Evolutionary conservation across 2,329 filamentous ascomycete genomes (phyloP), one percentile per base, ranked within the genome.

Genomic region (Neonectria magnoliae): DNA sequence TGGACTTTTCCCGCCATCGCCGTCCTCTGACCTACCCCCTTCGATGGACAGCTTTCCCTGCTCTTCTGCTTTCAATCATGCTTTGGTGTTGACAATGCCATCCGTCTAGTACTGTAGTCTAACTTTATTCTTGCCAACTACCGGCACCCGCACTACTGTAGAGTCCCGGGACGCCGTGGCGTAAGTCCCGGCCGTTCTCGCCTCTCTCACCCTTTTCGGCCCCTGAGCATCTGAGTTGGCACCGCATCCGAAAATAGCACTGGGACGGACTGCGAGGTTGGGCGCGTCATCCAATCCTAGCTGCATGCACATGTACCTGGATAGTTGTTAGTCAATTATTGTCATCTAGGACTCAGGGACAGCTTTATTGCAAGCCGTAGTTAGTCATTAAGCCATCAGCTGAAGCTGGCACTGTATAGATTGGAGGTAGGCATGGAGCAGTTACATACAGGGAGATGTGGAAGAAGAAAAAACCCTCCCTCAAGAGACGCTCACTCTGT

Each of bases 241-340:
- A 70, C 58, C 60, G 29, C 60, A 57, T 59, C 66, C 51, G 61
- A 73, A 72, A 73, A 73, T 73, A 73, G 71, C 56, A 38, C 36
- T 38, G 36, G 36, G 36, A 68, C 57, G 33, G 33, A 67, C 59
- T 45, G 60, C 56, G 63, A 64, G 53, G 58, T 57, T 61, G 67
- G 54, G 57, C 61, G 60, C 62, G 67, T 69, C 64, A 68, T 64
- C 63, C 68, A 72, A 73, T 71, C 64, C 71, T 20, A 48, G 22
- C 50, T 63, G 54, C 54, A 51, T 22, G 36, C 57, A 45, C 22
- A 47, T 38, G 48, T 18, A 29, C 44, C 11, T 45, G 20, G 44
- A 48, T 27, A 20, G 6, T 20, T 45, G 42, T 36, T 47, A 14
- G 29, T 50, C 29, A 29, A 29, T 29, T 9, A 29, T 29, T 9